Conservation (phyloP, 169 alveolate genomes). For the Toxoplasma gondii region DNA sequence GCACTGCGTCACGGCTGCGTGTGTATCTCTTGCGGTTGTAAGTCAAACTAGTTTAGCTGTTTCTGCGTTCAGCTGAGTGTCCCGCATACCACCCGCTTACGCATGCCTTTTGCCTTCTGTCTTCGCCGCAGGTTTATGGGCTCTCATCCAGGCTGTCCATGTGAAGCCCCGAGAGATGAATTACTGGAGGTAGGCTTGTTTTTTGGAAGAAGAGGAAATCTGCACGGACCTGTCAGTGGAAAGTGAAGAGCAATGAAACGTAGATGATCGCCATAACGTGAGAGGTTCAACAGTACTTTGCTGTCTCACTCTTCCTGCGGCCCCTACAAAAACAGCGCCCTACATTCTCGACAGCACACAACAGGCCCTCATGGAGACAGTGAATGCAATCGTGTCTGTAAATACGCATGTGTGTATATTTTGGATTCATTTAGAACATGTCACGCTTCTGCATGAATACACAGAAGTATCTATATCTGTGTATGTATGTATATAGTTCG, state of each 20-base stretch:
- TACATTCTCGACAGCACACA: too few relatives aligned
- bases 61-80: neutral
- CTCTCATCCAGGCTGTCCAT: constrained; percentile 28
- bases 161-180: constrained; percentile 4
- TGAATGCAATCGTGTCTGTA: neutral
- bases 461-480: neutral
- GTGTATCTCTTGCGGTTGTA: too few relatives aligned
- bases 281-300: too few relatives aligned
- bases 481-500: neutral
- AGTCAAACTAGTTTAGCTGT: neutral
- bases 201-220: neutral
- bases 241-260: too few relatives aligned
- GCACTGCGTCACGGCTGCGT: too few relatives aligned
- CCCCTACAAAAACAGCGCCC: too few relatives aligned
- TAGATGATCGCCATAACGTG: too few relatives aligned
- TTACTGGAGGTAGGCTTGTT: constrained; percentile 23
- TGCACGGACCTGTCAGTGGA: neutral
- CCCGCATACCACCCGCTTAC: neutral
- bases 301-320: too few relatives aligned
- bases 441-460: neutral
- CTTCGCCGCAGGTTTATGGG: constrained; percentile 25
- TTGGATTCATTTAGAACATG: too few relatives aligned
- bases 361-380: too few relatives aligned
- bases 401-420: too few relatives aligned
- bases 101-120: neutral